phyloP scores from a whole-genome alignment of 2,329 filamentous ascomycete genomes.

The Aureobasidium sp. region DNA sequence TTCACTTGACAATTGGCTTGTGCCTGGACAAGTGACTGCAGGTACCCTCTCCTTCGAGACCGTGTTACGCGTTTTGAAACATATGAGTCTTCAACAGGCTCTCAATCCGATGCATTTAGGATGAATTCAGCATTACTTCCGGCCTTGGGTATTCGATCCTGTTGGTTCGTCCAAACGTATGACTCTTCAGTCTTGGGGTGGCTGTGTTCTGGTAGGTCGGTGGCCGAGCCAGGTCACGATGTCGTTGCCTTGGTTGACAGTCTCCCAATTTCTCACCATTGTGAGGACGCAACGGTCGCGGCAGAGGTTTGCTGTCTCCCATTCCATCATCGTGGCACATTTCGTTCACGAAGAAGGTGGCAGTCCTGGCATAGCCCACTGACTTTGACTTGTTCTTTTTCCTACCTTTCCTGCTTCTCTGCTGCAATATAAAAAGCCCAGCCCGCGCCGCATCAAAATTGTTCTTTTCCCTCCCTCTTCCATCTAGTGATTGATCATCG shows the following conservation, averaged over 20 bases:
- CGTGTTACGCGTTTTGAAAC: neutral
- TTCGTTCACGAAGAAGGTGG: neutral
- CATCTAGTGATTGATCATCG: neutral
- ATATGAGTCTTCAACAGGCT: neutral
- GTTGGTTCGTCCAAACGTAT: neutral
- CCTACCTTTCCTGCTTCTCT: neutral
- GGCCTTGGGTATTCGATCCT: neutral
- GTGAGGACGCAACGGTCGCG: slow-evolving; percentile 3
- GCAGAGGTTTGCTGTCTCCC: slow-evolving; percentile 7
- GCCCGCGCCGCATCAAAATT: neutral
- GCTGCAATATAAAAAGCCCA: neutral
- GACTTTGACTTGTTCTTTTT: neutral
- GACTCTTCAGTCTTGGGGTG: slow-evolving; percentile 1
- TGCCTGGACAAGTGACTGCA: slow-evolving; percentile 13
- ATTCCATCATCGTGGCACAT: slow-evolving; percentile 4
- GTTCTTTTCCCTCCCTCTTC: neutral
- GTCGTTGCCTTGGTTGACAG: slow-evolving; percentile 3
- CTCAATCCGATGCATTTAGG: neutral
- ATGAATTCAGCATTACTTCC: neutral
- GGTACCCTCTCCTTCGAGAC: slow-evolving; percentile 2
- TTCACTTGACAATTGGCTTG: neutral
- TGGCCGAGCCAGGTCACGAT: slow-evolving; percentile 12
- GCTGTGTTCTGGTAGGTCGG: slow-evolving; percentile 14
- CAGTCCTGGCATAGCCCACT: neutral
- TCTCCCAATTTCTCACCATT: neutral